Conservation (phyloP, 768 basidiomycete species). For the Amanita pseudoporphyria region DNA sequence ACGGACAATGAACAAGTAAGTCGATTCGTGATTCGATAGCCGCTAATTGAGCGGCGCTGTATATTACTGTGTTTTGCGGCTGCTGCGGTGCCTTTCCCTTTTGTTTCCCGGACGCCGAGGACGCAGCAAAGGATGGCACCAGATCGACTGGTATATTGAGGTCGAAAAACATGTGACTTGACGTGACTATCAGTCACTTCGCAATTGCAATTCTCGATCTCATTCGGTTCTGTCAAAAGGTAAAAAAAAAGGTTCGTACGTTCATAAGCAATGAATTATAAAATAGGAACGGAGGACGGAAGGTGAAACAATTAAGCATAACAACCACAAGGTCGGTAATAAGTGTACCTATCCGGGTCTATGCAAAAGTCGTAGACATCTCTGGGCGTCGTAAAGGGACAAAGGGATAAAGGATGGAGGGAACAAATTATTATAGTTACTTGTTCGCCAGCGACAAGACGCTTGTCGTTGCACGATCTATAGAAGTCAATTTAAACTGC, state of each 20-base stretch:
- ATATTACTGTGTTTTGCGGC: not conserved
- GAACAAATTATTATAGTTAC: not conserved
- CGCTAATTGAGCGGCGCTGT: conserved; percentile 40
- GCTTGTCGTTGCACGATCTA: not conserved
- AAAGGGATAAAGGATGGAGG: not conserved
- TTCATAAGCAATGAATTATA: too few species aligned
- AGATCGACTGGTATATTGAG: conserved; percentile 49
- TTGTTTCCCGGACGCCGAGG: conserved; percentile 36
- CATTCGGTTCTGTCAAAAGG: too few species aligned
- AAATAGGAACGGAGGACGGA: not conserved
- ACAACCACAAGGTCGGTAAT: not conserved
- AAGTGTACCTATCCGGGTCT: not conserved
- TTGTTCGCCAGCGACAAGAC: not conserved
- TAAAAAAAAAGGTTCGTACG: too few species aligned
- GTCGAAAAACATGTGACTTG: conserved; percentile 49
- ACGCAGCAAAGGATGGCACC: conserved; percentile 16
- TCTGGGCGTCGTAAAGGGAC: not conserved
- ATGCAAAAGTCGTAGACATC: not conserved
- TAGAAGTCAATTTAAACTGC: not conserved
- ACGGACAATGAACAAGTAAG: conserved; percentile 63
- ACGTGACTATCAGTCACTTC: too few species aligned
- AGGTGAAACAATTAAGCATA: not conserved
- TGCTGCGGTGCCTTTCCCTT: conserved; percentile 32
- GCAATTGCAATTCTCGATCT: not conserved
- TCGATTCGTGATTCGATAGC: conserved; percentile 58